Percentiles rank a stretch among this genome's conserved stretches.
Evolutionary conservation across 192 early-diverging fungal species (phyloP).

Genomic region (Coemansia sp.): DNA sequence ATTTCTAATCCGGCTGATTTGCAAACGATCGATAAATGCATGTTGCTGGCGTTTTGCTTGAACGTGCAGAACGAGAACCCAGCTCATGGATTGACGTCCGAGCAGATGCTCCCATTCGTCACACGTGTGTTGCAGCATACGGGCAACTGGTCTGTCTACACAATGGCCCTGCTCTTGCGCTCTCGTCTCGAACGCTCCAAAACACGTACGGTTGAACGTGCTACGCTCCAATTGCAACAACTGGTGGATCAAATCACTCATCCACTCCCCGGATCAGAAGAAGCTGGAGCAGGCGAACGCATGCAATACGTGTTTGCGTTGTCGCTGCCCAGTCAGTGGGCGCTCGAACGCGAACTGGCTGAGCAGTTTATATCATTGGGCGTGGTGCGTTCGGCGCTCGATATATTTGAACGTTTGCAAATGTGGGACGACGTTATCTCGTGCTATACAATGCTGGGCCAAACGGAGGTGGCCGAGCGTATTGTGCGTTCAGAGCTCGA

Average conservation of each 20-base stretch:
- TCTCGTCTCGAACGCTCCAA: conserved; percentile 86
- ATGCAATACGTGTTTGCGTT: conserved; percentile 79
- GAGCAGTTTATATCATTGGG: conserved; percentile 81
- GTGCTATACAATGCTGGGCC: conserved; percentile 83
- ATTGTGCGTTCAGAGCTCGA: conserved; percentile 69
- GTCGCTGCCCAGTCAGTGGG: conserved; percentile 89
- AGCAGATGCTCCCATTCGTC: conserved; percentile 96
- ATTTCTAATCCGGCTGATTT: conserved; percentile 57
- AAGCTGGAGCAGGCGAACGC: conserved; percentile 63
- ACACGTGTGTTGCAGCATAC: conserved; percentile 85
- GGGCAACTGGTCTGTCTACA: conserved; percentile 98
- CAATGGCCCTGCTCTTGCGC: conserved; percentile 89
- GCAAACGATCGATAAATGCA: conserved; percentile 79
- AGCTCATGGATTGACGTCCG: conserved; percentile 85
- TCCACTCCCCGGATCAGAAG: conserved; percentile 27
- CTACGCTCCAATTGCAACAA: conserved; percentile 89
- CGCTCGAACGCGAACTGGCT: conserved; percentile 91
- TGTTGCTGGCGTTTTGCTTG: conserved; percentile 85
- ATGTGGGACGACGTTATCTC: conserved; percentile 95
- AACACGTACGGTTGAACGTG: conserved; percentile 86
- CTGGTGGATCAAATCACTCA: conserved; percentile 90
- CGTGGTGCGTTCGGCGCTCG: conserved; percentile 84
- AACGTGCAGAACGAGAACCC: conserved; percentile 97
- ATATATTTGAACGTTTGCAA: conserved; percentile 92
- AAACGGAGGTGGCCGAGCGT: conserved; percentile 84